Evolutionary conservation across 2,329 filamentous ascomycete genomes (phyloP).

Genomic region (Penicillium sp.): DNA sequence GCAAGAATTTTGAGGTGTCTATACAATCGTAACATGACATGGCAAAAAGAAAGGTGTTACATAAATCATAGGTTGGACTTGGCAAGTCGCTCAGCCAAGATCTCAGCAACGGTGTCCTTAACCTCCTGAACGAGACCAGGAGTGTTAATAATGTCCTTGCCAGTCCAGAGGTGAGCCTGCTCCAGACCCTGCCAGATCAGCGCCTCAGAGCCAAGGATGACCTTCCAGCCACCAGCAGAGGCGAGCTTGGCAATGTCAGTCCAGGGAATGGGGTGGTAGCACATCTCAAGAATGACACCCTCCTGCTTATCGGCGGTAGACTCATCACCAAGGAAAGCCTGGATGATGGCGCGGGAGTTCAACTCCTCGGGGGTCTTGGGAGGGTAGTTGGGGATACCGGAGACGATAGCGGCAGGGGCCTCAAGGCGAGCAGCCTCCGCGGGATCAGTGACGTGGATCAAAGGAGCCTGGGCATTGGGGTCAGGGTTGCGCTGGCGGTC

Average conservation of each 20-base stretch:
- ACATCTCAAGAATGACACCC: constrained; percentile 77
- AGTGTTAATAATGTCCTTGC: constrained; percentile 57
- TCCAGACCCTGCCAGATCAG: constrained; percentile 76
- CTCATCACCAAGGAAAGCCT: constrained; percentile 35
- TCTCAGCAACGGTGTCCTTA: constrained; percentile 52
- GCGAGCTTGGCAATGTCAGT: constrained; percentile 66
- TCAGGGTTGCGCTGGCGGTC: constrained; percentile 56
- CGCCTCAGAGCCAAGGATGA: constrained; percentile 74
- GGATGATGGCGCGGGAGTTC: constrained; percentile 56
- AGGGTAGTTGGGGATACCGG: constrained; percentile 75
- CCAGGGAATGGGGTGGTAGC: constrained; percentile 72
- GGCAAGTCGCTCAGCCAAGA: constrained; percentile 44
- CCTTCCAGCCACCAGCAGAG: constrained; percentile 65
- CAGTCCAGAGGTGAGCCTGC: constrained; percentile 65
- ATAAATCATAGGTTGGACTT: constrained; percentile 27
- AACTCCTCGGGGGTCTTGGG: constrained; percentile 65
- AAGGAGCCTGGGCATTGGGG: constrained; percentile 36
- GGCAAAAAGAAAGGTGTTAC: constrained; percentile 3
- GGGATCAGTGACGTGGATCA: constrained; percentile 63
- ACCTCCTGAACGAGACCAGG: constrained; percentile 57
- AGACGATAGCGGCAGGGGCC: constrained; percentile 66
- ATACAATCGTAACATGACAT: constrained; percentile 21
- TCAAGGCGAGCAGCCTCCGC: constrained; percentile 61
- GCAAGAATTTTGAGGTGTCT: constrained; percentile 24
- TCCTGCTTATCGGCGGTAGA: constrained; percentile 46